Percentiles rank a stretch among this genome's conserved stretches.
phyloP scores from a whole-genome alignment of 1,139 yeast genomes.

The Meyerozyma sp. region DNA sequence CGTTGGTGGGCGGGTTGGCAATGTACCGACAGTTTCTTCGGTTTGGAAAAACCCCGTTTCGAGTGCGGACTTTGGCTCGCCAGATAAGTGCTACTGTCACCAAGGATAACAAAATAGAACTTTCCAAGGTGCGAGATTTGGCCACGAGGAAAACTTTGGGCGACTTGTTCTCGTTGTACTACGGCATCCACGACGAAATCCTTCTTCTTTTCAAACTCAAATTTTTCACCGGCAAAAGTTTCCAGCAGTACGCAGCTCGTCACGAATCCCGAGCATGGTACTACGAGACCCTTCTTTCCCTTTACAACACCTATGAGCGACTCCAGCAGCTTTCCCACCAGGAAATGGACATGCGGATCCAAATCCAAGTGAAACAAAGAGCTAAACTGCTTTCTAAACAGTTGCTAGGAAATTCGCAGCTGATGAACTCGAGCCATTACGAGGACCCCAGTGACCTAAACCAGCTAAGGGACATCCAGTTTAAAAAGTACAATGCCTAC shows the following conservation, averaged over 20 bases:
- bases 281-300: slow-evolving; percentile 50
- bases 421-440: background rate
- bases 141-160: slow-evolving; percentile 26
- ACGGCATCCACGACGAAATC: slow-evolving; percentile 59
- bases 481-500: slow-evolving; percentile 34
- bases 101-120: slow-evolving; percentile 16
- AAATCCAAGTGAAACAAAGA: slow-evolving; percentile 29
- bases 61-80: slow-evolving; percentile 27
- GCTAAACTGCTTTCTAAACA: slow-evolving; percentile 10
- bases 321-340: slow-evolving; percentile 35
- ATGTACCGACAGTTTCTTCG: slow-evolving; percentile 64
- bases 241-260: slow-evolving; percentile 33
- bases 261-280: slow-evolving; percentile 67
- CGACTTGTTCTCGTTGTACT: slow-evolving; percentile 51
- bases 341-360: slow-evolving; percentile 38
- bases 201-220: slow-evolving; percentile 50
- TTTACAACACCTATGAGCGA: slow-evolving; percentile 42
- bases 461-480: slow-evolving; percentile 28
- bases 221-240: slow-evolving; percentile 34
- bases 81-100: slow-evolving; percentile 12
- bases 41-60: slow-evolving; percentile 68
- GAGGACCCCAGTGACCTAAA: slow-evolving; percentile 15
- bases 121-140: slow-evolving; percentile 21
- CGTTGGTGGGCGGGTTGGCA: slow-evolving; percentile 47
- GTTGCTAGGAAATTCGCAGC: slow-evolving; percentile 7